Evolutionary conservation across 75 land plant species (phyloP).

Genomic region (Isoetes taiwanensis): DNA sequence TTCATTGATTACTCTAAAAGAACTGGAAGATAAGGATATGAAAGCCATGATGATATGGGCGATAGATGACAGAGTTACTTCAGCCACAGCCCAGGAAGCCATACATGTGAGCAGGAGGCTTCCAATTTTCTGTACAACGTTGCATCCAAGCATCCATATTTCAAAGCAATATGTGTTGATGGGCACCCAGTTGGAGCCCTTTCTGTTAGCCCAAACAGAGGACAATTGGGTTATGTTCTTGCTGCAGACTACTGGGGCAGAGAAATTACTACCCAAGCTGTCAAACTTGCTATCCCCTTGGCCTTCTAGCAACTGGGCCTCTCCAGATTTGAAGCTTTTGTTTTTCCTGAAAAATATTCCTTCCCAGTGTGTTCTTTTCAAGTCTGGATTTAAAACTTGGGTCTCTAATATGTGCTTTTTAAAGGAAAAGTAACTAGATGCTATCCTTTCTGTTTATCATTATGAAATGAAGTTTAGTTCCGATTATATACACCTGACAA

Average conservation of each 20-base stretch:
- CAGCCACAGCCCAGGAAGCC: slow-evolving; percentile 19
- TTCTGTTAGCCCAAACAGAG: slow-evolving; percentile 21
- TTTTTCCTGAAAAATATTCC: slow-evolving; percentile 24
- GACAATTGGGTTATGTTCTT: slow-evolving; percentile 31
- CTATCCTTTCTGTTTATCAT: too few species aligned
- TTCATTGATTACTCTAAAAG: too few species aligned
- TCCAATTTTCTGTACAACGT: slow-evolving; percentile 8
- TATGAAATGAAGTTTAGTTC: too few species aligned
- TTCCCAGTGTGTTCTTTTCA: slow-evolving; percentile 40
- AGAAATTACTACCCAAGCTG: slow-evolving; percentile 44
- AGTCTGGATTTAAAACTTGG: slow-evolving; percentile 34
- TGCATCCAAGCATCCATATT: slow-evolving; percentile 35
- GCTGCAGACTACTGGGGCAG: slow-evolving; percentile 45
- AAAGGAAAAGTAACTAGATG: slow-evolving; percentile 19
- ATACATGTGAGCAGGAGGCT: slow-evolving; percentile 21
- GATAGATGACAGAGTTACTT: slow-evolving; percentile 31
- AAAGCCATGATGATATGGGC: slow-evolving; percentile 41
- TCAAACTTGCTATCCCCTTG: slow-evolving; percentile 24
- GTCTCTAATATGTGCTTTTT: slow-evolving; percentile 14
- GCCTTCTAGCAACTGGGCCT: slow-evolving; percentile 34
- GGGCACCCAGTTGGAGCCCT: slow-evolving; percentile 26
- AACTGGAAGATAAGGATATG: too few species aligned
- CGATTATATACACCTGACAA: too few species aligned
- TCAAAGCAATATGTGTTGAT: slow-evolving; percentile 36
- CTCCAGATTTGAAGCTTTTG: slow-evolving; percentile 36